Base-by-base conservation (phyloP, 495 filamentous ascomycete genomes). In the Penicillium macrosclerotiorum region DNA sequence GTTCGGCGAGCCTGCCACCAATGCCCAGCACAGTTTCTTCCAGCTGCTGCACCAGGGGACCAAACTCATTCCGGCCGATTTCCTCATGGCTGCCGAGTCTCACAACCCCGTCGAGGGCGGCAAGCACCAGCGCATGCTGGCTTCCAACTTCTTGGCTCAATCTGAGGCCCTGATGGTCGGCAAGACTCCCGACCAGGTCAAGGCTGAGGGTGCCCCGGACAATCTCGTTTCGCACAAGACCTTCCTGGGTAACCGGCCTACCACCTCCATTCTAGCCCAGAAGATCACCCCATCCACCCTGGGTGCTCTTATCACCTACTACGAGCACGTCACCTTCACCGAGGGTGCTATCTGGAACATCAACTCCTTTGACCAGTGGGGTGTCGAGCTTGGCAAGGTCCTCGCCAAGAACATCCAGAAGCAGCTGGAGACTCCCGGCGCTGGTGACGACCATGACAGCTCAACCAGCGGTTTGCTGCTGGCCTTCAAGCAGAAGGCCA, bases 11-110 rank as follows among this genome's bases (percentile, higher is more conserved):
- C 93, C 93, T 41, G 93, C 90, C 65, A 98, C 93, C 67, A 98
- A 98, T 65, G 93, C 93, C 47, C 93, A 98, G 78, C 93, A 98
- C 81, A 97, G 93, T 45, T 98, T 98, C 83, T 98, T 92, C 84
- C 93, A 98, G 78, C 84, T 98, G 38, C 81, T 98, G 29, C 93
- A 98, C 76, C 93, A 98, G 73, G 93, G 93, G 54, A 97, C 94
- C 55, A 97, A 97, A 80, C 84, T 98, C 51, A 97, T 98, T 62
- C 93, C 93, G 8, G 85, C 90, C 49, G 93, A 98, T 73, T 98
- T 98, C 79, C 88, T 98, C 75, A 76, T 98, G 59, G 92, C 93
- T 24, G 89, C 85, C 38, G 82, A 96, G 74, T 91, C 87, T 39
- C 93, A 98, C 81, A 98, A 98, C 79, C 93, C 94, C 36, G 80